A percentile compares a stretch with the other conserved stretches of the same genome.
These are phyloP conservation scores for Aspergillus panamensis DNA, from an alignment of 495 filamentous ascomycete species.

Conservation along the genomic window DNA sequence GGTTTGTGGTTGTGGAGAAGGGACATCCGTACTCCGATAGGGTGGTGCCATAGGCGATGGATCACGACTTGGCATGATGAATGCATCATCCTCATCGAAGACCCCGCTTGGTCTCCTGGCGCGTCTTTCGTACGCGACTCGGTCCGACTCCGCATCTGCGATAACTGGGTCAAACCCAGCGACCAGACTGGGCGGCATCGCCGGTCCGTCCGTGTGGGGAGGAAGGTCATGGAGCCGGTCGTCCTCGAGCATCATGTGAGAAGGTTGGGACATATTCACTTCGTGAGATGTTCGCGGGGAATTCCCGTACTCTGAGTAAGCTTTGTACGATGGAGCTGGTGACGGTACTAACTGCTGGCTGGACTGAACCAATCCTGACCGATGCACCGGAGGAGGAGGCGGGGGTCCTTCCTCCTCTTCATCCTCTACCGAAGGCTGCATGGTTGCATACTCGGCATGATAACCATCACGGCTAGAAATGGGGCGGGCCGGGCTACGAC, in stretches of 20 bases:
- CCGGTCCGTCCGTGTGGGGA: slow-evolving; percentile 37
- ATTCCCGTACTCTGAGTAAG: slow-evolving; percentile 35
- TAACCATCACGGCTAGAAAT: slow-evolving; percentile 25
- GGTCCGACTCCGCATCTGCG: slow-evolving; percentile 54
- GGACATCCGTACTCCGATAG: slow-evolving; percentile 38
- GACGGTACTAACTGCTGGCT: slow-evolving; percentile 29
- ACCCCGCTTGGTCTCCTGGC: slow-evolving; percentile 29
- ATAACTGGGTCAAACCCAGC: slow-evolving; percentile 62
- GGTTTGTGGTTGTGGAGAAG: slow-evolving; percentile 30
- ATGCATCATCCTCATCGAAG: slow-evolving; percentile 30
- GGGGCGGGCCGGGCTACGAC: slow-evolving; percentile 21
- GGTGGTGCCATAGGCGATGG: slow-evolving; percentile 21
- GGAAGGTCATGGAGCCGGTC: slow-evolving; percentile 23
- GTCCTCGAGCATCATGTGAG: slow-evolving; percentile 14
- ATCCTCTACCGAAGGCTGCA: slow-evolving; percentile 70
- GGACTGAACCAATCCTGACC: slow-evolving; percentile 33
- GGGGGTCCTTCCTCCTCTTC: slow-evolving; percentile 54
- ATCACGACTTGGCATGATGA: slow-evolving; percentile 27
- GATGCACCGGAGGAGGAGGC: slow-evolving; percentile 49
- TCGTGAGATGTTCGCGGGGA: slow-evolving; percentile 23
- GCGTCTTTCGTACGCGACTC: slow-evolving; percentile 25
- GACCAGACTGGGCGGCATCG: slow-evolving; percentile 64
- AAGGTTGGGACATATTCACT: slow-evolving; percentile 16
- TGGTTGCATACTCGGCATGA: slow-evolving; percentile 46
- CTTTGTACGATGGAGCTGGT: slow-evolving; percentile 29